phyloP scores from a whole-genome alignment of 2,329 filamentous ascomycete species.

The Pseudogymnoascus destructans region DNA sequence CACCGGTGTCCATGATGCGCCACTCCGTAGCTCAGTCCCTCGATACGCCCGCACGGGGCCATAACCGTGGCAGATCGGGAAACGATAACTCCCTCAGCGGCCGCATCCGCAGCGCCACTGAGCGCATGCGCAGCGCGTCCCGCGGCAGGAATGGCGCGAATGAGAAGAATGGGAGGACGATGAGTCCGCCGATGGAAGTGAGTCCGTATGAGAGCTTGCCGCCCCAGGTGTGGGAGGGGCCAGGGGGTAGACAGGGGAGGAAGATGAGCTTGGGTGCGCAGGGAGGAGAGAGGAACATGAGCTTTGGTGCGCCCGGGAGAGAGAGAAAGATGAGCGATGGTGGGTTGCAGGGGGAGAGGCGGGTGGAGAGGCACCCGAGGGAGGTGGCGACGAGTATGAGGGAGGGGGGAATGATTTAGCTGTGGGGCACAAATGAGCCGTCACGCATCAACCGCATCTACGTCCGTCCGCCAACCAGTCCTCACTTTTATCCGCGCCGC shows the following conservation, averaged over 20 bases:
- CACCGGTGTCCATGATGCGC: slow-evolving; percentile 4
- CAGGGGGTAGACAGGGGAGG: slow-evolving; percentile 11
- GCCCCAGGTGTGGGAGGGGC: slow-evolving; percentile 14
- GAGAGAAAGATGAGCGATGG: neutral
- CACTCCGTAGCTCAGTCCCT: neutral
- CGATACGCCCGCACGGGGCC: slow-evolving; percentile 24
- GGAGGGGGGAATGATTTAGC: slow-evolving; percentile 26
- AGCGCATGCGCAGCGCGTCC: slow-evolving; percentile 47
- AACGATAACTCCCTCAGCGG: slow-evolving; percentile 39
- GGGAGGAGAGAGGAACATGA: neutral
- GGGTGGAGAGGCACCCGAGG: slow-evolving; percentile 23
- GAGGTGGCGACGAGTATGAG: slow-evolving; percentile 24
- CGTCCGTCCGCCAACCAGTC: neutral
- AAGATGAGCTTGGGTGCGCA: slow-evolving; percentile 10
- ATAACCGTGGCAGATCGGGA: slow-evolving; percentile 44
- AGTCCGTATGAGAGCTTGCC: slow-evolving; percentile 25
- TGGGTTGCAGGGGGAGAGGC: neutral
- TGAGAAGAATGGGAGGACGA: slow-evolving; percentile 18
- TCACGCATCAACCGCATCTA: neutral
- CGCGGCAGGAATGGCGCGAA: slow-evolving; percentile 34
- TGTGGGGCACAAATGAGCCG: neutral
- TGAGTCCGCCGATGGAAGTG: slow-evolving; percentile 16
- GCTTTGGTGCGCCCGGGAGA: slow-evolving; percentile 11
- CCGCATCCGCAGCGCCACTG: slow-evolving; percentile 43
- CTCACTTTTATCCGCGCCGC: neutral